phyloP scores from a whole-genome alignment of 2,329 filamentous ascomycete species.

The Epichloe uncinata region DNA sequence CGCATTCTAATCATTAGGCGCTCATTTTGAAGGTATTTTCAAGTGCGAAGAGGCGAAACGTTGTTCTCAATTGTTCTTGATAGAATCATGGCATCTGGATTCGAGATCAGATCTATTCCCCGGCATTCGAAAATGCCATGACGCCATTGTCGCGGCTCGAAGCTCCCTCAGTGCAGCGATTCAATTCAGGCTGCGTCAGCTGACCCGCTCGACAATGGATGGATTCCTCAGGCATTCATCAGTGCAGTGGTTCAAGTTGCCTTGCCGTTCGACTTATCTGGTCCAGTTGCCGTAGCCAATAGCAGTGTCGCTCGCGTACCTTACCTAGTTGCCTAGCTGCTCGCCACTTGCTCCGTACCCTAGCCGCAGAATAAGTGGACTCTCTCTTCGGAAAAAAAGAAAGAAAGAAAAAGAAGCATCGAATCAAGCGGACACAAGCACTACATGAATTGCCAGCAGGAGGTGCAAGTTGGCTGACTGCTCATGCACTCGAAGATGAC shows the following conservation, averaged over 20 bases:
- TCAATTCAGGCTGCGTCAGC: no score
- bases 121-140: slow-evolving; percentile 8
- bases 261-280: no score
- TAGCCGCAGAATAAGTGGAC: not conserved
- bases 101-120: slow-evolving; percentile 2
- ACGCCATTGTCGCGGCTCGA: slow-evolving; percentile 10
- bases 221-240: no score
- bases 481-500: no score
- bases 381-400: not conserved
- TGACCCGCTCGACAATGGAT: no score
- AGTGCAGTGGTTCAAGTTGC: no score
- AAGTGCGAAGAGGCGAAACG: not conserved
- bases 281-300: no score
- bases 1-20: not conserved
- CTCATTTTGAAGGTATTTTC: not conserved
- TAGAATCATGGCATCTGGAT: not conserved
- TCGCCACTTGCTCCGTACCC: not conserved
- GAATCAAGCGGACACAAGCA: no score
- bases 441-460: no score
- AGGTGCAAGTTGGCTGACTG: no score
- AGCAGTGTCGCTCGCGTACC: no score
- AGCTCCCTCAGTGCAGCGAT: no score
- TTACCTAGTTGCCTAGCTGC: not conserved
- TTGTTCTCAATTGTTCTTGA: not conserved
- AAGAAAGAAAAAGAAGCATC: not conserved